Conservation (phyloP, 2,329 filamentous ascomycete genomes). For the Trichoderma lentiforme region DNA sequence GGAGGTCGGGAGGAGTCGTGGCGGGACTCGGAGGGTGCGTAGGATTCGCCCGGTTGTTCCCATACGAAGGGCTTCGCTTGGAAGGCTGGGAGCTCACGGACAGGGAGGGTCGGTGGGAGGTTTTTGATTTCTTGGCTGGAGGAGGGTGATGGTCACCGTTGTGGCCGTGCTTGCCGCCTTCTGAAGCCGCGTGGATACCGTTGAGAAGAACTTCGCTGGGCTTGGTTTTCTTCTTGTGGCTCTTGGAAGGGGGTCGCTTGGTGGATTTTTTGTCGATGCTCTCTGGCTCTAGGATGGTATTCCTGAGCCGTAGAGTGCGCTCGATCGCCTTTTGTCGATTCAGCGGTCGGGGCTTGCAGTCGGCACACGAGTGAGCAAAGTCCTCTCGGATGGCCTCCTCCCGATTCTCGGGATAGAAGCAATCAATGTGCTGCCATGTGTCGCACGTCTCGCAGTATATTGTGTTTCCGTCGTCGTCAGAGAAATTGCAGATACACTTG, state of each 20-base stretch:
- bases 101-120: slow-evolving; percentile 72
- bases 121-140: slow-evolving; percentile 75
- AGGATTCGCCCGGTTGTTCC: slow-evolving; percentile 56
- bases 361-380: slow-evolving; percentile 80
- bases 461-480: slow-evolving; percentile 95
- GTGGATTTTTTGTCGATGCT: slow-evolving; percentile 66
- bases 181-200: slow-evolving; percentile 59
- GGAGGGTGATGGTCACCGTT: slow-evolving; percentile 47
- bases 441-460: slow-evolving; percentile 95
- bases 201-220: slow-evolving; percentile 66
- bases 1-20: slow-evolving; percentile 66
- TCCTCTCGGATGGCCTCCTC: slow-evolving; percentile 67
- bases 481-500: slow-evolving; percentile 93
- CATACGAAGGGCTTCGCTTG: slow-evolving; percentile 62
- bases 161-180: slow-evolving; percentile 48
- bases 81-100: slow-evolving; percentile 68
- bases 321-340: slow-evolving; percentile 73
- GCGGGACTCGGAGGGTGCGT: slow-evolving; percentile 69
- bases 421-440: slow-evolving; percentile 97
- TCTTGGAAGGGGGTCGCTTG: slow-evolving; percentile 73
- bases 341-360: slow-evolving; percentile 76
- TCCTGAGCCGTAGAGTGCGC: slow-evolving; percentile 59
- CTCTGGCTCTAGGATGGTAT: slow-evolving; percentile 41
- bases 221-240: slow-evolving; percentile 84
- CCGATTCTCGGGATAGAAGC: slow-evolving; percentile 78